Evolutionary conservation across 2,329 filamentous ascomycete genomes (phyloP), one percentile per base, ranked within the genome.

Genomic region (Neocucurbitaria cava): DNA sequence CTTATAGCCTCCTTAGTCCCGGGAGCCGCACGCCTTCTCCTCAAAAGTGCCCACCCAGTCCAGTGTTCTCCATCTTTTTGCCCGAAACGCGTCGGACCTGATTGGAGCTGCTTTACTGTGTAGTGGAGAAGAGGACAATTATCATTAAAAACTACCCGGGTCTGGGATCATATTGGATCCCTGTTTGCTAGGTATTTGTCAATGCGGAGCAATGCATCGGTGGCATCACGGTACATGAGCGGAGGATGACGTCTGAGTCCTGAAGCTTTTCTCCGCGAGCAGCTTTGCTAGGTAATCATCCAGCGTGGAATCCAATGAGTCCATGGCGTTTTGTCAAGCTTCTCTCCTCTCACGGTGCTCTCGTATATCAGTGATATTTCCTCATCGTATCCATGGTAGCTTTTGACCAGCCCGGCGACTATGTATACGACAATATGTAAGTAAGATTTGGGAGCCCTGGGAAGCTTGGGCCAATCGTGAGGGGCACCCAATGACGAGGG

Each of bases 401-500:
- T 21, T n/a, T n/a, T n/a, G n/a, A n/a, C n/a, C n/a, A n/a, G n/a
- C n/a, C n/a, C n/a, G n/a, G n/a, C n/a, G n/a, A n/a, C n/a, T n/a
- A n/a, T n/a, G n/a, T n/a, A n/a, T n/a, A n/a, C n/a, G n/a, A n/a
- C n/a, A 24, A 13, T 6, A 26, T 26, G 24, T 5, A 9, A 26
- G n/a, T 26, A 47, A 15, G 36, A 49, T 36, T 38, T 48, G 40
- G 40, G 28, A 28, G 24, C 41, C 30, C 30, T 30, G 10, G 36
- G 17, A n/a, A 49, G 46, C 46, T 51, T 51, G 41, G 43, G 42
- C 49, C 49, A 46, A 17, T 6, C 20, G 24, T n/a, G 24, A 39
- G 40, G 41, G 33, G 41, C 24, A 42, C 3, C n/a, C 13, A 13
- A 36, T 52, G 49, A 52, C 49, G 49, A 35, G 31, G 26, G 48